phyloP scores from a whole-genome alignment of 306 rosid genomes.

The Lathyrus oleraceus region DNA sequence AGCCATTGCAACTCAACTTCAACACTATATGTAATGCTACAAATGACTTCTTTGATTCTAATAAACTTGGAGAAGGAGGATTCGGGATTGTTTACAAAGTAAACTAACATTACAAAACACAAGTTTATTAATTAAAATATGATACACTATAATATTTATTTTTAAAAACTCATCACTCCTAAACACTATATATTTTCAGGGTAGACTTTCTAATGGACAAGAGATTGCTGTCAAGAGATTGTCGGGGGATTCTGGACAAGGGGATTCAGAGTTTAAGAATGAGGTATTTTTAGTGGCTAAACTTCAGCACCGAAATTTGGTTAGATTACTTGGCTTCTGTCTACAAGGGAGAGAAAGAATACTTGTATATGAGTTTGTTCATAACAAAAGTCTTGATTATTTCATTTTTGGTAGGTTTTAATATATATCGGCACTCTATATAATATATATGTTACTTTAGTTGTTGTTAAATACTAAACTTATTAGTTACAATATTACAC shows the following conservation, averaged over 20 bases:
- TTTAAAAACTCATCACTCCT: background rate
- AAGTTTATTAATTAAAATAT: too few relatives aligned
- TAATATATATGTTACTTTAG: too few relatives aligned
- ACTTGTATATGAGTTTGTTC: too few relatives aligned
- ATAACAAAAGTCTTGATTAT: too few relatives aligned
- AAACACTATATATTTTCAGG: slow-evolving; percentile 18
- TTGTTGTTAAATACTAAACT: too few relatives aligned
- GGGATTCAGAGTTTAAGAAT: slow-evolving; percentile 45
- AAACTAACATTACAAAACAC: background rate
- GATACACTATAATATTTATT: background rate
- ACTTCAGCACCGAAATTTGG: too few relatives aligned
- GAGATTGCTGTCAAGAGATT: slow-evolving; percentile 30
- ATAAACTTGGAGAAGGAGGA: slow-evolving; percentile 43
- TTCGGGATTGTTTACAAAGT: slow-evolving; percentile 40
- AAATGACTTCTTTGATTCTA: slow-evolving; percentile 27
- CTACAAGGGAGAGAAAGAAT: too few relatives aligned
- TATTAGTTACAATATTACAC: too few relatives aligned
- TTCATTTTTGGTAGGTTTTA: too few relatives aligned
- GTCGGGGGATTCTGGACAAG: slow-evolving; percentile 13
- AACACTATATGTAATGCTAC: slow-evolving; percentile 38
- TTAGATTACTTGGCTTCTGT: too few relatives aligned
- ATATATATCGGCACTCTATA: too few relatives aligned
- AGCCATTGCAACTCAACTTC: slow-evolving; percentile 21
- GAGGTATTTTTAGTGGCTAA: too few relatives aligned
- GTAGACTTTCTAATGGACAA: slow-evolving; percentile 19